Conservation (phyloP, 495 filamentous ascomycete species). For the Penicillium canescens region DNA sequence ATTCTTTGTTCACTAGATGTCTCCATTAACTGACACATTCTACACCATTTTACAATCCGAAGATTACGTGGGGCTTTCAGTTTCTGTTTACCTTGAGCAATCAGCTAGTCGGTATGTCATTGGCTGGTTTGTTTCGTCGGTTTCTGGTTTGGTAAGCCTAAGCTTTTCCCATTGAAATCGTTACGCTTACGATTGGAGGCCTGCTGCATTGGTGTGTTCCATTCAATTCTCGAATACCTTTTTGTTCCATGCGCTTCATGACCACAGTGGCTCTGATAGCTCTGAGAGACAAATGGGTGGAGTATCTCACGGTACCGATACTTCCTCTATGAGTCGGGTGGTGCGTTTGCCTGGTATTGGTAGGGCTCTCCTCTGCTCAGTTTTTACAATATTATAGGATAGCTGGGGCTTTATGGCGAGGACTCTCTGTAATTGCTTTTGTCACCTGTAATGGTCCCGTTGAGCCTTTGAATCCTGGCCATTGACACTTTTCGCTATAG, state of each 20-base stretch:
- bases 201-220: conserved; percentile 39
- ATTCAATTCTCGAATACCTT: conserved; percentile 25
- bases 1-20: conserved; percentile 30
- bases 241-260: conserved; percentile 46
- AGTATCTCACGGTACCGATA: conserved; percentile 57
- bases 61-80: conserved; percentile 61
- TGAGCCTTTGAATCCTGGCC: background rate
- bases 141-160: conserved; percentile 53
- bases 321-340: conserved; percentile 50
- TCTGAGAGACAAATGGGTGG: conserved; percentile 48
- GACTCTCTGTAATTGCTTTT: conserved; percentile 60
- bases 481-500: background rate
- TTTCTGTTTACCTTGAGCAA: conserved; percentile 61
- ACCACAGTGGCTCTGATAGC: conserved; percentile 40
- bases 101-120: conserved; percentile 63
- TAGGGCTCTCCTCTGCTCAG: conserved; percentile 1
- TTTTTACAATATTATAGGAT: conserved; percentile 30
- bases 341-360: conserved; percentile 53
- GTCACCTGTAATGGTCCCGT: conserved; percentile 47
- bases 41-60: conserved; percentile 55
- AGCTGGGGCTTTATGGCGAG: conserved; percentile 58
- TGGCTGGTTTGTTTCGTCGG: conserved; percentile 62
- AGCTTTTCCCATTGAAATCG: background rate
- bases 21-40: conserved; percentile 22
- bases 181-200: conserved; percentile 13